Evolutionary conservation across 345 rosid genomes (phyloP).

Genomic region (Cardiospermum halicacabum): DNA sequence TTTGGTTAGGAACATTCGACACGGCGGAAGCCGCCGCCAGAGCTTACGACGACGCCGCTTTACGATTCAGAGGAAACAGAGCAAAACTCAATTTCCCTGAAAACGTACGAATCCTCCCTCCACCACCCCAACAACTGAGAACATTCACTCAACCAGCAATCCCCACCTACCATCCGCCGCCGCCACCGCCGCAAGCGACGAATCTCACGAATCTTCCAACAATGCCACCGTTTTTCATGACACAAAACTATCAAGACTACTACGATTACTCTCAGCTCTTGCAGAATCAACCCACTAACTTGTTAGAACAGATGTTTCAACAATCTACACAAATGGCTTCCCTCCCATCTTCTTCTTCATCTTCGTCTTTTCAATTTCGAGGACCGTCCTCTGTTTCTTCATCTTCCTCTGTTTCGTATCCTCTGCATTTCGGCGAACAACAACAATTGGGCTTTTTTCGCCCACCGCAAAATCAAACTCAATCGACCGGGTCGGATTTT

Average conservation of each 20-base stretch:
- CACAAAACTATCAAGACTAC: slow-evolving; percentile 32
- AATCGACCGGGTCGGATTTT: slow-evolving; percentile 25
- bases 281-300: slow-evolving; percentile 32
- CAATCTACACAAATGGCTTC: slow-evolving; percentile 31
- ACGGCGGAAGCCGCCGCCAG: slow-evolving; percentile 84
- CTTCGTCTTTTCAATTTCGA: slow-evolving; percentile 18
- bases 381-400: slow-evolving; percentile 20
- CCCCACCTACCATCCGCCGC: neutral
- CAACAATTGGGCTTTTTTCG: slow-evolving; percentile 21
- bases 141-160: slow-evolving; percentile 12
- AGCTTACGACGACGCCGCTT: slow-evolving; percentile 88
- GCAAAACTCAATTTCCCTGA: slow-evolving; percentile 88
- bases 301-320: slow-evolving; percentile 32
- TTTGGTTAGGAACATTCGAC: slow-evolving; percentile 88
- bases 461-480: slow-evolving; percentile 22
- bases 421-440: slow-evolving; percentile 41
- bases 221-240: slow-evolving; percentile 17
- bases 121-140: slow-evolving; percentile 12
- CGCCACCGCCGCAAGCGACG: slow-evolving; percentile 3
- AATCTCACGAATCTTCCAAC: slow-evolving; percentile 6
- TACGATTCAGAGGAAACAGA: slow-evolving; percentile 75
- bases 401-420: slow-evolving; percentile 35
- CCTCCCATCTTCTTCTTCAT: slow-evolving; percentile 16
- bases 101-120: slow-evolving; percentile 32
- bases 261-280: slow-evolving; percentile 46